Evolutionary conservation across 345 rosid species (phyloP).

Genomic region (Hirschfeldia incana): DNA sequence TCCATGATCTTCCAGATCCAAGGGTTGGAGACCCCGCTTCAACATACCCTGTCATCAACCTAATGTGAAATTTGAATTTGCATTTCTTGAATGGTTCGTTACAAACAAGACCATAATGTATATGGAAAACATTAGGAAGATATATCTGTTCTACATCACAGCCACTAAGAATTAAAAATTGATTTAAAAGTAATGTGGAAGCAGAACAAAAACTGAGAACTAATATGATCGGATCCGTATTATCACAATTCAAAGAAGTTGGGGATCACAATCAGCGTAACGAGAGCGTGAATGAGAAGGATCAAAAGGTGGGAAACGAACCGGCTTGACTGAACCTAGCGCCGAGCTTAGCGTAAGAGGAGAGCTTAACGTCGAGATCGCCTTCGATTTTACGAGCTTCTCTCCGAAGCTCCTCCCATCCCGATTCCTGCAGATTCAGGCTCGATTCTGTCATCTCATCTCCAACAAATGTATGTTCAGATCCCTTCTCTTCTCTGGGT

Average conservation of each 20-base stretch:
- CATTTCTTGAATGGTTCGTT: no score
- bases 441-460: slow-evolving; percentile 68
- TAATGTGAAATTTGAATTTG: no score
- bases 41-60: no score
- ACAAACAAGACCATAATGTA: no score
- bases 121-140: background rate
- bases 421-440: background rate
- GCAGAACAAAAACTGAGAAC: background rate
- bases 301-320: slow-evolving; percentile 49
- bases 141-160: background rate
- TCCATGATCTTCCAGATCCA: slow-evolving; percentile 86
- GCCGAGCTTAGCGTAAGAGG: slow-evolving; percentile 97
- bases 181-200: background rate
- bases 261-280: slow-evolving; percentile 8
- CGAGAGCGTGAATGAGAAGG: slow-evolving; percentile 9
- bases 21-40: no score
- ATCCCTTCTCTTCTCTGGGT: background rate
- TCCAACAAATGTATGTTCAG: background rate
- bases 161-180: background rate
- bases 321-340: slow-evolving; percentile 90
- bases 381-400: slow-evolving; percentile 75
- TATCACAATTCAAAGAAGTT: slow-evolving; percentile 1
- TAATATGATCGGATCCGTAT: background rate
- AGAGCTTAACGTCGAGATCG: slow-evolving; percentile 53
- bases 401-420: slow-evolving; percentile 48